These are phyloP conservation scores for Pterulicium gracile DNA, from an alignment of 1,284 basidiomycete genomes.

Conservation along the genomic window DNA sequence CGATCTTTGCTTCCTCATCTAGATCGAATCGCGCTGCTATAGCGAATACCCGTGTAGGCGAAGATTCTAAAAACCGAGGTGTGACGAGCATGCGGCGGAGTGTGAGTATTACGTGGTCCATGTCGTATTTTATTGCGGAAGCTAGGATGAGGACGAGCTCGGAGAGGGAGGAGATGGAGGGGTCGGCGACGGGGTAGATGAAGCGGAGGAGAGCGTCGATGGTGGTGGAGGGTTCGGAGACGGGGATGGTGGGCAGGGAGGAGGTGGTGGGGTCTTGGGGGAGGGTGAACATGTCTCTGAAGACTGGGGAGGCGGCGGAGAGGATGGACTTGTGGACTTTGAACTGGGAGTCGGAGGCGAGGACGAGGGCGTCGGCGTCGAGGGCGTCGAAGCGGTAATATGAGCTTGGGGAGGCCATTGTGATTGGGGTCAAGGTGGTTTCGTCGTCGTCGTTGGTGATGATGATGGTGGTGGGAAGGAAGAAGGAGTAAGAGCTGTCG, in stretches of 20 bases:
- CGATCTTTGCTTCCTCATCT: slow-evolving; percentile 40
- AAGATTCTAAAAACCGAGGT: slow-evolving; percentile 32
- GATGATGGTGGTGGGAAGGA: slow-evolving; percentile 1
- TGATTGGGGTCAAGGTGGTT: slow-evolving; percentile 15
- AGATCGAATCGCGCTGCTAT: slow-evolving; percentile 57
- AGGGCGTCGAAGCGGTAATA: slow-evolving; percentile 25
- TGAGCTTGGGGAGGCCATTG: slow-evolving; percentile 10
- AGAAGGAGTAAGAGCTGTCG: neutral
- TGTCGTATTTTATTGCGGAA: slow-evolving; percentile 56
- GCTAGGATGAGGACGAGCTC: slow-evolving; percentile 39
- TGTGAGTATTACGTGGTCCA: slow-evolving; percentile 30
- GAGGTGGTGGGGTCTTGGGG: slow-evolving; percentile 32
- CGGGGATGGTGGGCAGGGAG: slow-evolving; percentile 35
- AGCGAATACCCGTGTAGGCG: slow-evolving; percentile 54
- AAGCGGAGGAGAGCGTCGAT: slow-evolving; percentile 42
- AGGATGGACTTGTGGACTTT: slow-evolving; percentile 53
- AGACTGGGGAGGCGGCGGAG: slow-evolving; percentile 52
- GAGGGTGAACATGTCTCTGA: slow-evolving; percentile 55
- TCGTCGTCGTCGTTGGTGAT: slow-evolving; percentile 4
- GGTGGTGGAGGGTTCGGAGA: slow-evolving; percentile 36
- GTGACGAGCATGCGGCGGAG: slow-evolving; percentile 43
- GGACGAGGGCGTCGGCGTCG: slow-evolving; percentile 47
- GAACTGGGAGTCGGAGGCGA: slow-evolving; percentile 40
- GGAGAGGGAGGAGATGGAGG: slow-evolving; percentile 34
- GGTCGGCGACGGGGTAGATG: slow-evolving; percentile 43